Base-by-base conservation (phyloP, 768 basidiomycete genomes). In the Flagelloscypha sp. region DNA sequence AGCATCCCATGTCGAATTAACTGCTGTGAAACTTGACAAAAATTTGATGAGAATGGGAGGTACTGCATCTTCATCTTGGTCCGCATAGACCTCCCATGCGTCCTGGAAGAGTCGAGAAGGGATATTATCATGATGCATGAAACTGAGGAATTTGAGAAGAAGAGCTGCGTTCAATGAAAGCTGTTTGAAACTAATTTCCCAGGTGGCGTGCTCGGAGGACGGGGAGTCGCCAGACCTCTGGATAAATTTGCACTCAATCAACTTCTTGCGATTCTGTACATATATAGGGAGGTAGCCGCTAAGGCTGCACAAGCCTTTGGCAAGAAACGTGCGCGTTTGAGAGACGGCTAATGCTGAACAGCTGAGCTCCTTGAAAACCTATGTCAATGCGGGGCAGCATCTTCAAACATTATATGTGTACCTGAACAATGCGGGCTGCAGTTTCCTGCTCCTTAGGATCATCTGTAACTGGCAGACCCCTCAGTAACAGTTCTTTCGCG, bases 141-240 rank as follows among this genome's bases (percentile, higher is more conserved):
- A 36, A n/a, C 30, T 24, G 22, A 23, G 33, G 7, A 33, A 21
- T 27, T 32, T 23, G 23, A 38, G n/a, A 8, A 38, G 10, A 12
- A 7, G 19, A 6, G 5, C 8, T n/a, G 37, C 30, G 11, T 6
- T 8, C 7, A 24, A 18, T 13, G 10, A 17, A 4, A 40, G 39
- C 13, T 30, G 12, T 16, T 40, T 30, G 22, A 27, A 40, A 15
- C 39, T 40, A 15, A 36, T 40, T 19, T 40, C 28, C 39, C 39
- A 40, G 5, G 34, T 40, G 4, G 36, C 35, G 25, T 42, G 38
- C 10, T 37, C 41, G 8, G 30, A 29, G 21, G 20, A 21, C 1
- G 11, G n/a, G 19, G 37, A 42, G 18, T 41, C 34, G 17, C 30
- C 29, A 31, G 25, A 20, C 7, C 35, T 6, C 30, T 41, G 40